A percentile compares a stretch with the other conserved stretches of the same genome.
Conservation (phyloP, 352 stramenopile species). For the Elongisporangium prolatum region DNA sequence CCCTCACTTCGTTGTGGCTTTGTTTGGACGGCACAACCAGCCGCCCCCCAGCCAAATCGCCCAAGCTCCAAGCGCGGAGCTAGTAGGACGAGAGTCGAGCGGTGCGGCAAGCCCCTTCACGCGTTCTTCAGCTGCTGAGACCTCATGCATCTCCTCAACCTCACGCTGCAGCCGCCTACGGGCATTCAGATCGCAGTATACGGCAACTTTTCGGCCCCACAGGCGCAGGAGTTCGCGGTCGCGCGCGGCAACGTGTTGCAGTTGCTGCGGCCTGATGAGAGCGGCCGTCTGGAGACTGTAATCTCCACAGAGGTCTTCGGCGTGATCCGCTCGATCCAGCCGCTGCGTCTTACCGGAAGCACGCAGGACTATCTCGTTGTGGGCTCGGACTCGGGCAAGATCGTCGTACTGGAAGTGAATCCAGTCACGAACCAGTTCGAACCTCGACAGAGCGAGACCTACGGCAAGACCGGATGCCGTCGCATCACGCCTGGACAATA, state of each 20-base stretch:
- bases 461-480: constrained; percentile 95
- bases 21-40: background rate
- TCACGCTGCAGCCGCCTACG: constrained; percentile 83
- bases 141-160: constrained; percentile 83
- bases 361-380: constrained; percentile 96
- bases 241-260: constrained; percentile 92
- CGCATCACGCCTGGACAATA: constrained; percentile 98
- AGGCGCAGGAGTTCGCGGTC: constrained; percentile 95
- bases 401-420: constrained; percentile 95
- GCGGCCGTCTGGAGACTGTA: constrained; percentile 70
- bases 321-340: constrained; percentile 88
- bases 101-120: background rate
- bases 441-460: constrained; percentile 92
- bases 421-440: constrained; percentile 63
- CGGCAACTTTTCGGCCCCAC: constrained; percentile 89
- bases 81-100: background rate
- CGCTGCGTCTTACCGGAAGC: constrained; percentile 85
- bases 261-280: constrained; percentile 83
- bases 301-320: constrained; percentile 88
- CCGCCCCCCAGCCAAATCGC: background rate
- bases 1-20: background rate
- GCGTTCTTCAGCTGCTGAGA: background rate
- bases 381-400: constrained; percentile 94
- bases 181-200: constrained; percentile 83
- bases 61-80: background rate